phyloP scores from a whole-genome alignment of 139 green algal species.

The Chlorella ohadii region DNA sequence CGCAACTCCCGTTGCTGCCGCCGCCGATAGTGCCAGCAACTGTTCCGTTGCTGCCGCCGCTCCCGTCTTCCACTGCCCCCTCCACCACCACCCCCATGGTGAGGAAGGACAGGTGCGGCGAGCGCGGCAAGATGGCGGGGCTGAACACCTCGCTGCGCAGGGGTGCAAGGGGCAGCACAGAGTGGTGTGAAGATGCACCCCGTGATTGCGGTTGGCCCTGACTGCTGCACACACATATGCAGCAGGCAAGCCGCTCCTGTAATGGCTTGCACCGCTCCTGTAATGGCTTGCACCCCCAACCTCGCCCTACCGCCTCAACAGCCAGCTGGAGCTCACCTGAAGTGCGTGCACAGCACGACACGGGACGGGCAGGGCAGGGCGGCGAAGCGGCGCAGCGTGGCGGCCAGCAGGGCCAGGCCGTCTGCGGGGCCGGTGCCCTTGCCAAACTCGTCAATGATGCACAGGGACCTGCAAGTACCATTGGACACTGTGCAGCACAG shows the following conservation, averaged over 20 bases:
- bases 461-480: conserved; percentile 77
- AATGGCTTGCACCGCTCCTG: no score
- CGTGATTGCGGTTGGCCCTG: no score
- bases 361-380: not conserved
- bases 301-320: no score
- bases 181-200: not conserved
- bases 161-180: not conserved
- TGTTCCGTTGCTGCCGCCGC: not conserved
- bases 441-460: conserved; percentile 96
- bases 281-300: no score
- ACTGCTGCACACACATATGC: no score
- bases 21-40: not conserved
- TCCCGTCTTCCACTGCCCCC: not conserved
- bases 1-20: not conserved
- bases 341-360: conserved; percentile 85
- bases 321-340: conserved; percentile 56
- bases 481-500: no score
- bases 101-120: conserved; percentile 62
- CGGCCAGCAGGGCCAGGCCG: conserved; percentile 80
- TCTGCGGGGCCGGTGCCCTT: conserved; percentile 91
- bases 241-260: no score
- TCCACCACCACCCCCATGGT: conserved; percentile 77
- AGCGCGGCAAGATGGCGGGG: conserved; percentile 35
- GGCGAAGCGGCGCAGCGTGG: conserved; percentile 63
- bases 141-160: conserved; percentile 27